phyloP scores from a whole-genome alignment of 2,329 filamentous ascomycete species.

The Clarireedia monteithiana region DNA sequence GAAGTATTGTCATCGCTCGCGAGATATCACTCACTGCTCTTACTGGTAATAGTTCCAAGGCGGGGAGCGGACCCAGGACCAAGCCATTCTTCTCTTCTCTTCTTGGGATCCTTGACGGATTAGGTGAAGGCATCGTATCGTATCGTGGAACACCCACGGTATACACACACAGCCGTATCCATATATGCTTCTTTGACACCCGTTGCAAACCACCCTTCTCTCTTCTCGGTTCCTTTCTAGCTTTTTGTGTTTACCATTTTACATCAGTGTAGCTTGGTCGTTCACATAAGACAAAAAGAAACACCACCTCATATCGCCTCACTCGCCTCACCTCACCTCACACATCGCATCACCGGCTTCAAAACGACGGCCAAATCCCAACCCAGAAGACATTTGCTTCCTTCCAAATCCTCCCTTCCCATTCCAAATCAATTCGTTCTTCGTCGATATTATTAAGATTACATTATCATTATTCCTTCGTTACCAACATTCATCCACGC shows the following conservation, averaged over 20 bases:
- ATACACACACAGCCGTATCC: background rate
- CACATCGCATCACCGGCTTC: background rate
- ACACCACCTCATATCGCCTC: background rate
- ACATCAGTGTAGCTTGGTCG: background rate
- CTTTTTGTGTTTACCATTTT: conserved; percentile 3
- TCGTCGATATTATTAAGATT: too few species aligned
- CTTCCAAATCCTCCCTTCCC: too few species aligned
- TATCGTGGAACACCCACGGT: too few species aligned
- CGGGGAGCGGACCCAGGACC: background rate
- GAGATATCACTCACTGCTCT: background rate
- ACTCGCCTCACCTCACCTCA: too few species aligned
- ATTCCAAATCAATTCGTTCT: too few species aligned
- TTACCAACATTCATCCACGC: too few species aligned
- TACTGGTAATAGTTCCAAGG: background rate
- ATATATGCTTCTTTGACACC: conserved; percentile 1
- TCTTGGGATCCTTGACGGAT: background rate
- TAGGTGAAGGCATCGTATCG: too few species aligned
- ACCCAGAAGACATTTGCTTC: too few species aligned
- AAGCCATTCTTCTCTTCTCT: background rate
- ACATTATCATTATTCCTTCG: too few species aligned
- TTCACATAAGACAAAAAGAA: background rate
- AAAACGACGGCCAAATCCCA: too few species aligned
- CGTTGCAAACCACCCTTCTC: background rate
- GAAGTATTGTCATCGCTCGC: background rate
- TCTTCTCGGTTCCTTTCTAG: conserved; percentile 1